Conservation (phyloP, 176 grass and related monocot species). For the Bonia amplexicaulis region DNA sequence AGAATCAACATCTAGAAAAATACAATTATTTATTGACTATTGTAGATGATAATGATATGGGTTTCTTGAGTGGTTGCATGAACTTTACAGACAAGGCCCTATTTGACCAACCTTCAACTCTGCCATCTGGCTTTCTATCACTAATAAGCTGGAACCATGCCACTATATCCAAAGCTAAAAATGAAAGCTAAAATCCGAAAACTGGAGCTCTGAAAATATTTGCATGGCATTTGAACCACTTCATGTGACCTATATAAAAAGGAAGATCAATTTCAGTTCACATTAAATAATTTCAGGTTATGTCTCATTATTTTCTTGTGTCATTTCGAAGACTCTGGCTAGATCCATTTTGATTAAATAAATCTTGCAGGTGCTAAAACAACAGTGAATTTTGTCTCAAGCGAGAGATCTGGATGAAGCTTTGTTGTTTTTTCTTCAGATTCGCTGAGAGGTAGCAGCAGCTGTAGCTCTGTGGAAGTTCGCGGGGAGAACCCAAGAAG, state of each 20-base stretch:
- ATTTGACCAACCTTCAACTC: neutral
- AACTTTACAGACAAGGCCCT: neutral
- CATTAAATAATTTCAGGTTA: neutral
- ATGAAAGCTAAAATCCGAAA: neutral
- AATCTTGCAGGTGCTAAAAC: slow-evolving; percentile 1
- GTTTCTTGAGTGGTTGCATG: neutral
- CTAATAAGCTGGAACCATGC: neutral
- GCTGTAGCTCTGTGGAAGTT: neutral
- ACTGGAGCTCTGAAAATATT: neutral
- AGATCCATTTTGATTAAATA: neutral
- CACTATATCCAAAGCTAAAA: neutral
- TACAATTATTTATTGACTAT: neutral
- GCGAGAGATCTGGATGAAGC: neutral
- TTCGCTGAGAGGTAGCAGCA: neutral
- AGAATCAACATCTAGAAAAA: neutral
- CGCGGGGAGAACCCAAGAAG: neutral
- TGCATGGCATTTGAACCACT: neutral
- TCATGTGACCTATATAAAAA: neutral
- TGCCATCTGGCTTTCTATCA: neutral
- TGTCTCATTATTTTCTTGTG: neutral
- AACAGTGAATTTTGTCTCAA: neutral
- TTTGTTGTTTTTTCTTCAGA: neutral
- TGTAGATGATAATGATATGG: neutral
- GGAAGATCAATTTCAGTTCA: neutral
- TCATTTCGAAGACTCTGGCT: neutral